Evolutionary conservation across 1,139 yeast species (phyloP).

Genomic region (Candida frijolesensis): DNA sequence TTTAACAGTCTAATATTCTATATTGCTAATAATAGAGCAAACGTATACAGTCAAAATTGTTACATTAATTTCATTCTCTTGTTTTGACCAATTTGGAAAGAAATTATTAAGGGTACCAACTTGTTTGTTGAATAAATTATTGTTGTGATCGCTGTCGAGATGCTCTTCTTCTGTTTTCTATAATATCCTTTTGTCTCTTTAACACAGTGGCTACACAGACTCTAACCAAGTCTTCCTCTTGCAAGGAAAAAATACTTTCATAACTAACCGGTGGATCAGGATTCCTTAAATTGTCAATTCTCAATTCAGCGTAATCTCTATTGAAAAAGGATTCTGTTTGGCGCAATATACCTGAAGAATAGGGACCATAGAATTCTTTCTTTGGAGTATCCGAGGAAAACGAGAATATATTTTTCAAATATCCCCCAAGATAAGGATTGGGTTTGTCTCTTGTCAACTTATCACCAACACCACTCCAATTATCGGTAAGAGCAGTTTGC

Average conservation of each 20-base stretch:
- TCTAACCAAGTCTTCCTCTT: conserved; percentile 16
- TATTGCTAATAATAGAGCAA: no score
- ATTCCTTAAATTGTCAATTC: conserved; percentile 11
- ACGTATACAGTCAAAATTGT: no score
- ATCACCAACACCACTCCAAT: conserved; percentile 16
- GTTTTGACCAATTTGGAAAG: no score
- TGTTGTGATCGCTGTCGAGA: background rate
- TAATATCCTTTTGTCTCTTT: conserved; percentile 19
- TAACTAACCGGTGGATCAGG: conserved; percentile 7
- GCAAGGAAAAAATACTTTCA: conserved; percentile 15
- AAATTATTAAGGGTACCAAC: no score
- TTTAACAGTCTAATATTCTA: no score
- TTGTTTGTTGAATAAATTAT: background rate
- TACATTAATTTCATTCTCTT: no score
- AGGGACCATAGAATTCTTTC: conserved; percentile 14
- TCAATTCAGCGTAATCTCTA: conserved; percentile 15
- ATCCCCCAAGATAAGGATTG: conserved; percentile 11
- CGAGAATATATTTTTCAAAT: conserved; percentile 8
- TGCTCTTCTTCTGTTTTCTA: conserved; percentile 13
- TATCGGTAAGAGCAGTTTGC: conserved; percentile 15
- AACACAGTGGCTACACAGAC: conserved; percentile 18
- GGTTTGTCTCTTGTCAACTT: conserved; percentile 9
- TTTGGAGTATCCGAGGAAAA: conserved; percentile 8
- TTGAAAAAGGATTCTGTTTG: conserved; percentile 11
- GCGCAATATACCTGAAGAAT: conserved; percentile 9